Evolutionary conservation across 257 asterid species (phyloP).

Genomic region (Scutellaria minor): DNA sequence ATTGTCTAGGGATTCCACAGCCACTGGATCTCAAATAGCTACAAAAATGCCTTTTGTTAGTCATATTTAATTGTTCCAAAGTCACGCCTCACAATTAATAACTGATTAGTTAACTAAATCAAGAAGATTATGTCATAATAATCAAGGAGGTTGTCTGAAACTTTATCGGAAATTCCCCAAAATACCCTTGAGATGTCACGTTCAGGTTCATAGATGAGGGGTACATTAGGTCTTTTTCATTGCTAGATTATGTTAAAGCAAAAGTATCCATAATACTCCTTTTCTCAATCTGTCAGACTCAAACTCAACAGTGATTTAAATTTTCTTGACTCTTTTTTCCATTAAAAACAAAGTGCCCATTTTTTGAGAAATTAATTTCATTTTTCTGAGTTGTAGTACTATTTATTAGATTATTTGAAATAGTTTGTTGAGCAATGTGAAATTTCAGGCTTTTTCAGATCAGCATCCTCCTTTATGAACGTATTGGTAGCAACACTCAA

Average conservation of each 20-base stretch:
- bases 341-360: slow-evolving; percentile 2
- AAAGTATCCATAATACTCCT: slow-evolving; percentile 62
- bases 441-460: slow-evolving; percentile 83
- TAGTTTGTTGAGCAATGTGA: slow-evolving; percentile 31
- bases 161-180: slow-evolving; percentile 48
- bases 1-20: slow-evolving; percentile 49
- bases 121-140: slow-evolving; percentile 28
- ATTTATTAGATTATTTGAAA: background rate
- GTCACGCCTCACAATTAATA: slow-evolving; percentile 62
- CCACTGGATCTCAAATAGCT: slow-evolving; percentile 36
- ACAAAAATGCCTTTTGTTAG: slow-evolving; percentile 41
- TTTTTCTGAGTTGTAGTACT: too few relatives aligned
- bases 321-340: slow-evolving; percentile 36
- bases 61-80: slow-evolving; percentile 44
- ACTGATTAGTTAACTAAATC: slow-evolving; percentile 36
- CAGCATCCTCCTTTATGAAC: slow-evolving; percentile 81
- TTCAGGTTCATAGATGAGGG: slow-evolving; percentile 46
- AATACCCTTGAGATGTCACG: slow-evolving; percentile 62
- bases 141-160: slow-evolving; percentile 17
- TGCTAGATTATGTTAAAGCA: slow-evolving; percentile 42
- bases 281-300: slow-evolving; percentile 44
- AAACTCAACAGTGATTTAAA: slow-evolving; percentile 46
- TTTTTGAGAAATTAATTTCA: slow-evolving; percentile 24
- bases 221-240: slow-evolving; percentile 43
- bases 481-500: slow-evolving; percentile 64